These are phyloP conservation scores for Oryza longistaminata DNA, from an alignment of 176 grass and related monocot genomes.

Conservation along the genomic window DNA sequence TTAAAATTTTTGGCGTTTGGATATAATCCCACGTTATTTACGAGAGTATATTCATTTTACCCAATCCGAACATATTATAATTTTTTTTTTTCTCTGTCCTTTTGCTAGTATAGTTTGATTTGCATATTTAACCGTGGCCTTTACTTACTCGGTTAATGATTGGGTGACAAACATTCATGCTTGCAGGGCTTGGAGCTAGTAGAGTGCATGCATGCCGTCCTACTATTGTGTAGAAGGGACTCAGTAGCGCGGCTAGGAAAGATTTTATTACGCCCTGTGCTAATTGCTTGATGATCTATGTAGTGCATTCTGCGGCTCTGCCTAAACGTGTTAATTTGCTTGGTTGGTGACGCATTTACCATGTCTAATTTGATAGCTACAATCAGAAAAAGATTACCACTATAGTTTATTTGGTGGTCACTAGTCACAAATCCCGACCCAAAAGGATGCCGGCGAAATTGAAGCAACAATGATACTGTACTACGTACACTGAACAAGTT, in stretches of 20 bases:
- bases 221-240: conserved; percentile 36
- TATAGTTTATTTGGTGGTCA: neutral
- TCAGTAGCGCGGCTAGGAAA: conserved; percentile 51
- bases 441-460: neutral
- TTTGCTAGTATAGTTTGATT: neutral
- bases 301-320: neutral
- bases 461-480: no score
- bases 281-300: neutral
- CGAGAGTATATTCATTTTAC: no score
- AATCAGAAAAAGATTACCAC: neutral
- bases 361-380: neutral
- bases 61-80: no score
- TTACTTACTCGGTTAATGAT: conserved; percentile 26
- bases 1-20: no score
- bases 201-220: conserved; percentile 19
- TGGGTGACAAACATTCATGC: neutral
- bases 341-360: neutral
- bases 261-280: conserved; percentile 26
- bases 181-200: neutral
- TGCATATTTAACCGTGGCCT: neutral
- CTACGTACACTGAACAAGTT: no score
- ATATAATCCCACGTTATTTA: no score
- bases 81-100: no score
- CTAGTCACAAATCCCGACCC: neutral
- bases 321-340: neutral